A percentile compares a stretch with the other conserved stretches of the same genome.
phyloP scores from a whole-genome alignment of 2,329 filamentous ascomycete species.

The Helicocarpus griseus region DNA sequence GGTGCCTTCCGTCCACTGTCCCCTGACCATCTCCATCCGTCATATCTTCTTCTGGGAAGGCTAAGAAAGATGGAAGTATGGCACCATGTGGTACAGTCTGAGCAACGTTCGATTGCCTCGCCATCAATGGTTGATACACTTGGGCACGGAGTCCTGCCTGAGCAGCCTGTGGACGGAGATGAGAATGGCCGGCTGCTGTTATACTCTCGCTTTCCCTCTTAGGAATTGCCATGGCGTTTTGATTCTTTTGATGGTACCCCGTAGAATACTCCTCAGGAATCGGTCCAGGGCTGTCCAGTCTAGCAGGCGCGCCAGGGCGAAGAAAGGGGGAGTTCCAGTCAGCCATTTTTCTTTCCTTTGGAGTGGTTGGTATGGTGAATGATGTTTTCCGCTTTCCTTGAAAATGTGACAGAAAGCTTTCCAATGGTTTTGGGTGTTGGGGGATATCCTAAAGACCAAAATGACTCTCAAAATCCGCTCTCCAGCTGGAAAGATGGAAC shows the following conservation, averaged over 20 bases:
- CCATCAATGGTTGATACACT: background rate
- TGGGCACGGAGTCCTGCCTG: no score
- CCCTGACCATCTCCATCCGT: background rate
- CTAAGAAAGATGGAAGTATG: background rate
- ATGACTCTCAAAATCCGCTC: background rate
- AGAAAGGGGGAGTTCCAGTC: background rate
- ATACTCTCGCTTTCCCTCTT: no score
- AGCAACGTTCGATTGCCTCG: background rate
- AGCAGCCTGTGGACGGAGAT: no score
- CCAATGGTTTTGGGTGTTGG: background rate
- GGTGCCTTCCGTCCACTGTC: background rate
- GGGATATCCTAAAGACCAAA: background rate
- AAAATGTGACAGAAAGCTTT: background rate
- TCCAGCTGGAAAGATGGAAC: no score
- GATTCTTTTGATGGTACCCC: slow-evolving; percentile 5
- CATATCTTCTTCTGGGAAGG: background rate
- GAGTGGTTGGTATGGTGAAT: background rate
- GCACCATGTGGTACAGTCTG: background rate
- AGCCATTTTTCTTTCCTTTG: background rate
- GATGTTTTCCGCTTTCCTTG: no score
- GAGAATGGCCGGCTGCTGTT: background rate
- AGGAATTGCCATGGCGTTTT: slow-evolving; percentile 6
- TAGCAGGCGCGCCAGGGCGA: background rate
- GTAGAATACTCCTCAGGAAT: background rate
- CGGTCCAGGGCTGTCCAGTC: background rate